Percentiles rank a stretch among this genome's conserved stretches.
phyloP scores from a whole-genome alignment of 352 stramenopile genomes.

The Globisporangium splendens region DNA sequence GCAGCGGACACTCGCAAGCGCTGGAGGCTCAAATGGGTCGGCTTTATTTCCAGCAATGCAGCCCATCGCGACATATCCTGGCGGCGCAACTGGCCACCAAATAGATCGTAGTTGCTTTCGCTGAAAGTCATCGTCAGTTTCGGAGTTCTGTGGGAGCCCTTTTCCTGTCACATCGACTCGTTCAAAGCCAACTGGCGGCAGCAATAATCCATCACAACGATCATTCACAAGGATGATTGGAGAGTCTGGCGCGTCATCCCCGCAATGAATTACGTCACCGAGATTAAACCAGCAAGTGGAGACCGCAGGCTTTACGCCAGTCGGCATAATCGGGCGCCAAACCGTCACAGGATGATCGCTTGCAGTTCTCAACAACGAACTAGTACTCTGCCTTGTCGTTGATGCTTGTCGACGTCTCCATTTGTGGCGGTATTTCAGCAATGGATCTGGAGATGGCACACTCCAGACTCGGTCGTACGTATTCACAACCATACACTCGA shows the following conservation, averaged over 20 bases:
- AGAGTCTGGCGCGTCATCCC: slow-evolving; percentile 48
- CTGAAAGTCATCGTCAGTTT: slow-evolving; percentile 68
- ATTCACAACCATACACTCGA: slow-evolving; percentile 71
- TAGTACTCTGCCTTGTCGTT: slow-evolving; percentile 3
- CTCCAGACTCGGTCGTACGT: slow-evolving; percentile 83
- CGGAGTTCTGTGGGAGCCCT: slow-evolving; percentile 72
- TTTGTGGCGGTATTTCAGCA: slow-evolving; percentile 79
- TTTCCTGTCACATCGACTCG: slow-evolving; percentile 81
- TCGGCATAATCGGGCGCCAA: slow-evolving; percentile 59
- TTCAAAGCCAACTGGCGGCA: slow-evolving; percentile 71
- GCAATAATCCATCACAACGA: slow-evolving; percentile 39
- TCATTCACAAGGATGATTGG: slow-evolving; percentile 66
- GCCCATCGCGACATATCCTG: slow-evolving; percentile 71
- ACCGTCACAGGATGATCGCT: slow-evolving; percentile 63
- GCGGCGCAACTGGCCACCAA: slow-evolving; percentile 79
- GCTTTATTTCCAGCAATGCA: slow-evolving; percentile 81
- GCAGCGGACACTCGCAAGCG: slow-evolving; percentile 47
- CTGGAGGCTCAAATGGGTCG: slow-evolving; percentile 67
- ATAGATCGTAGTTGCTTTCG: slow-evolving; percentile 81
- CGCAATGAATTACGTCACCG: slow-evolving; percentile 65
- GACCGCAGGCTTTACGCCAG: slow-evolving; percentile 26
- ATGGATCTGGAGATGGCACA: slow-evolving; percentile 68
- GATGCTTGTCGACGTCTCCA: slow-evolving; percentile 54
- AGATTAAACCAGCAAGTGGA: slow-evolving; percentile 61
- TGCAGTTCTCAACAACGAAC: slow-evolving; percentile 35